phyloP scores from a whole-genome alignment of 1,284 basidiomycete species.

The Puccinia polysora region DNA sequence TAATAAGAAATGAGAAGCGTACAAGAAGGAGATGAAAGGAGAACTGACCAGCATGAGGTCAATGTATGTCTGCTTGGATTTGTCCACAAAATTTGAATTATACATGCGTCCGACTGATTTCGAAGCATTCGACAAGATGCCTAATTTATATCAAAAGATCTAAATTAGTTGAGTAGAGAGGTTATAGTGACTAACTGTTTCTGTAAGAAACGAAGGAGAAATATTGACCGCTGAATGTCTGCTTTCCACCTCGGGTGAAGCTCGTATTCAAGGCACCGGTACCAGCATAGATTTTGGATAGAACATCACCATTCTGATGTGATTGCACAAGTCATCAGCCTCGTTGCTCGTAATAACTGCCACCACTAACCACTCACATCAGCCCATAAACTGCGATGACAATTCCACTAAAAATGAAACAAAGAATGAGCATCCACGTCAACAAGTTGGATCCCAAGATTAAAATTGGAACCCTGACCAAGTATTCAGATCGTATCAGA shows the following conservation, averaged over 20 bases:
- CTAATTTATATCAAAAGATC: conserved; percentile 52
- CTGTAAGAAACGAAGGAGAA: neutral
- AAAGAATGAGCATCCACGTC: no score
- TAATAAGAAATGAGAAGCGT: neutral
- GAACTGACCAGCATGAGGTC: conserved; percentile 79
- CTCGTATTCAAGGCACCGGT: conserved; percentile 94
- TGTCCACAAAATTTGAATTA: conserved; percentile 97
- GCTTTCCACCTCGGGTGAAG: conserved; percentile 87
- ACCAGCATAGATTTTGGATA: conserved; percentile 87
- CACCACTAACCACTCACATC: conserved; percentile 56
- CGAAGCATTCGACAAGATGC: conserved; percentile 87
- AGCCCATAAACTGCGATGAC: conserved; percentile 91
- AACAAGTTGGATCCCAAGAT: no score
- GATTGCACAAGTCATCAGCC: neutral
- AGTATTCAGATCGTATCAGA: conserved; percentile 34
- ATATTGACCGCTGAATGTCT: conserved; percentile 58
- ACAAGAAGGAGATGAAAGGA: neutral
- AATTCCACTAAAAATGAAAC: conserved; percentile 71
- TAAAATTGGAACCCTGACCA: conserved; percentile 55
- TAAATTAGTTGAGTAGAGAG: conserved; percentile 50
- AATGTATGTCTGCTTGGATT: conserved; percentile 86
- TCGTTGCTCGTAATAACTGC: neutral
- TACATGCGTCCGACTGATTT: conserved; percentile 89
- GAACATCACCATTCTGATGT: conserved; percentile 69
- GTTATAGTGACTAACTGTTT: conserved; percentile 56